Percentiles rank a stretch among this genome's conserved stretches.
phyloP scores from a whole-genome alignment of 331 rosid genomes.

The Acacia pycnantha region DNA sequence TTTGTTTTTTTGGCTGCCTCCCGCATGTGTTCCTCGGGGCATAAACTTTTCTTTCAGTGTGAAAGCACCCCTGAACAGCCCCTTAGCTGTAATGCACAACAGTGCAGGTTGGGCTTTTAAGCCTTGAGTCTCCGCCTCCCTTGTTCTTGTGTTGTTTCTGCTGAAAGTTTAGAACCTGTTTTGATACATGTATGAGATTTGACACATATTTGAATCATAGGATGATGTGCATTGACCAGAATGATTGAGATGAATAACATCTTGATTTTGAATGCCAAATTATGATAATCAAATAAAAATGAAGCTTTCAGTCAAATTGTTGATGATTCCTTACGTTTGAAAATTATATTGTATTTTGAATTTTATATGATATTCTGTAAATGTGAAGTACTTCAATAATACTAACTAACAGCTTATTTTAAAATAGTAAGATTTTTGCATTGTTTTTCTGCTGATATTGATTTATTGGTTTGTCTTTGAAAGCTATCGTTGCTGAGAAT shows the following conservation, averaged over 20 bases:
- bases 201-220: not conserved
- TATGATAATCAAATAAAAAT: not conserved
- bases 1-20: not conserved
- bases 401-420: not conserved
- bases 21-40: not conserved
- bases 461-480: conserved; percentile 17
- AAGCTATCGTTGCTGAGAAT: conserved; percentile 33
- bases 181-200: not conserved
- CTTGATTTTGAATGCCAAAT: not conserved
- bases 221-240: not conserved
- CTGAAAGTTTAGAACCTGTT: not conserved
- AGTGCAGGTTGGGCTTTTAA: not conserved
- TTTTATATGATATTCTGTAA: not conserved
- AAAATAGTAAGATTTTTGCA: not conserved
- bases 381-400: not conserved
- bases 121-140: not conserved
- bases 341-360: not conserved
- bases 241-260: not conserved
- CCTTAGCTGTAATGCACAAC: not conserved
- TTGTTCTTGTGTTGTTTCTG: not conserved
- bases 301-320: not conserved
- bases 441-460: conserved; percentile 1
- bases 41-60: not conserved
- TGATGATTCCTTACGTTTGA: not conserved
- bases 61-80: not conserved